Evolutionary conservation across 2,329 filamentous ascomycete genomes (phyloP), one percentile per base, ranked within the genome.

Genomic region (Trichoderma sp.): DNA sequence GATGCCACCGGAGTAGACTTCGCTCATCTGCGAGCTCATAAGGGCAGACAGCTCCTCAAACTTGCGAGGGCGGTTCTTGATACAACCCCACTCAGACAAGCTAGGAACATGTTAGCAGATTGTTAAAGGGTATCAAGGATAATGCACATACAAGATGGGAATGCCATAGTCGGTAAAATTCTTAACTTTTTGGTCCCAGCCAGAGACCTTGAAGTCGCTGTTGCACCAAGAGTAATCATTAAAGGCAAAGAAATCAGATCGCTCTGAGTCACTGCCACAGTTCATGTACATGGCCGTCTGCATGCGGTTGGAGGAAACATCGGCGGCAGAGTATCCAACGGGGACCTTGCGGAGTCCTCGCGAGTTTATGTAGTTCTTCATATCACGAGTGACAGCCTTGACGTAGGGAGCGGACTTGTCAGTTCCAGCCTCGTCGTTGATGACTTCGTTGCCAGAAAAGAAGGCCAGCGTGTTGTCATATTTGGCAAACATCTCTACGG

Each of bases 61-160:
- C 75, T 90, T 83, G 74, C 94, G 94, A 56, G 78, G 78, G 69
- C 83, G 87, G 84, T 92, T 93, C 77, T 87, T 90, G 80, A 78
- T 93, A 84, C 95, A 99, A 70, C 95, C 95, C 77, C 91, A 98
- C 80, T 98, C 95, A 60, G 94, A 97, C 64, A 99, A 86, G 88
- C 82, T 83, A 13, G 25, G n/a, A 6, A 15, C 5, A 13, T 39
- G 8, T 63, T 52, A 63, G 59, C 48, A 59, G 35, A 17, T 13
- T n/a, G 22, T 22, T 25, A 27, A 7, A 22, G 12, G 7, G 1
- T 2, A 8, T 17, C 2, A 56, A 17, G 5, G 7, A 6, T 29
- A 5, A 12, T 53, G 74, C 12, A 64, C 81, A 73, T 75, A 84
- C 82, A 97, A 97, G 76, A 97, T 90, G 68, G 94, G 92, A 64